Percentiles rank a stretch among this genome's conserved stretches.
phyloP scores from a whole-genome alignment of 306 rosid species.

The Lathyrus tuberosus region DNA sequence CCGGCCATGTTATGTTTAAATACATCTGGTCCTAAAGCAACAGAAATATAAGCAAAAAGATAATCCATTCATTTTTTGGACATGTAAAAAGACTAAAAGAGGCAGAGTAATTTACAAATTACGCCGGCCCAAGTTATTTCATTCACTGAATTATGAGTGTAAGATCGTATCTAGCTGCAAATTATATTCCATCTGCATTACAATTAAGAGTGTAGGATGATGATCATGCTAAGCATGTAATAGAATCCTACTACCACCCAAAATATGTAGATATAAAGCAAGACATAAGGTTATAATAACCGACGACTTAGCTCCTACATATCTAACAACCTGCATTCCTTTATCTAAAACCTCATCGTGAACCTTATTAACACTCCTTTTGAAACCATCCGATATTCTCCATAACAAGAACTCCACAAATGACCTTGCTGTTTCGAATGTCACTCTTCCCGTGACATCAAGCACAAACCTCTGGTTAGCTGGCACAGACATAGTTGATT shows the following conservation, averaged over 20 bases:
- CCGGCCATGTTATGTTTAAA: not conserved
- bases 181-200: conserved; percentile 40
- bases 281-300: conserved; percentile 78
- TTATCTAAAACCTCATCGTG: conserved; percentile 65
- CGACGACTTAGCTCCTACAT: conserved; percentile 76
- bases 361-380: conserved; percentile 54
- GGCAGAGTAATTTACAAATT: conserved; percentile 11
- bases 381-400: conserved; percentile 66
- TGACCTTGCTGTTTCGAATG: conserved; percentile 72
- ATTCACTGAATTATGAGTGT: conserved; percentile 3
- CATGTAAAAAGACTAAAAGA: conserved; percentile 4
- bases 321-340: conserved; percentile 73
- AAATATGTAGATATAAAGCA: conserved; percentile 75
- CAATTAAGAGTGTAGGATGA: conserved; percentile 5
- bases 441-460: conserved; percentile 86
- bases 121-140: not conserved
- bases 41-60: conserved; percentile 9
- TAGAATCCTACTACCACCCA: conserved; percentile 63
- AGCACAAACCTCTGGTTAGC: conserved; percentile 71
- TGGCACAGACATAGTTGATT: conserved; percentile 78
- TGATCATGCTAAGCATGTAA: conserved; percentile 60
- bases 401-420: conserved; percentile 62
- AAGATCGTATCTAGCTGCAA: conserved; percentile 21
- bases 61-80: not conserved
- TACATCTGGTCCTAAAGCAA: conserved; percentile 20